Conservation (phyloP, 2,329 filamentous ascomycete species). For the Paraconiothyrium sp. region DNA sequence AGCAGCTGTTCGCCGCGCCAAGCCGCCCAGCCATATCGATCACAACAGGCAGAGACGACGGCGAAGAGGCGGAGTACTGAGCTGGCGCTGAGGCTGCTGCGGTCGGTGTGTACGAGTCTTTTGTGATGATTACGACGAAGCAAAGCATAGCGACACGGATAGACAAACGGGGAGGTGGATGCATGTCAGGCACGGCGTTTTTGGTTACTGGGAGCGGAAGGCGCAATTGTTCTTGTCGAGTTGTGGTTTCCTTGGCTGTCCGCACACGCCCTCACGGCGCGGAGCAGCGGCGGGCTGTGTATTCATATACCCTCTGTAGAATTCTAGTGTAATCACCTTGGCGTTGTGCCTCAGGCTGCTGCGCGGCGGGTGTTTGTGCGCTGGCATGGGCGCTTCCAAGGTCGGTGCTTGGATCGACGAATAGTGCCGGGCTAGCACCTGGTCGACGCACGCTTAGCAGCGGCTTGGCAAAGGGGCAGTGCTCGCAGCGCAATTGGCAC, state of each 20-base stretch:
- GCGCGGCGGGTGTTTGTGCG: neutral
- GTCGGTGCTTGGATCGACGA: neutral
- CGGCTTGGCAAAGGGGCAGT: slow-evolving; percentile 16
- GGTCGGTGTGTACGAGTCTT: neutral
- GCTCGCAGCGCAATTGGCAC: slow-evolving; percentile 9
- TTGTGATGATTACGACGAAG: slow-evolving; percentile 15
- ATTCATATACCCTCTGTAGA: slow-evolving; percentile 15
- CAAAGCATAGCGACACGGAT: slow-evolving; percentile 23
- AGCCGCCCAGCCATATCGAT: slow-evolving; percentile 40
- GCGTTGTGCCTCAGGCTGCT: slow-evolving; percentile 10
- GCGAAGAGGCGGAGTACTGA: slow-evolving; percentile 28
- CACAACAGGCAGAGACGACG: slow-evolving; percentile 29
- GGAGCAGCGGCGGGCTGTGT: slow-evolving; percentile 6
- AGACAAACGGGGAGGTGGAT: slow-evolving; percentile 17
- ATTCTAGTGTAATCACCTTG: slow-evolving; percentile 13
- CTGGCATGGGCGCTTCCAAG: neutral
- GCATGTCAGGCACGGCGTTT: slow-evolving; percentile 16
- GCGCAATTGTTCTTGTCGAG: neutral
- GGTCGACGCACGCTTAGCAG: neutral
- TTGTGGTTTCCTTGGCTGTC: neutral
- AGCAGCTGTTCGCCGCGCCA: slow-evolving; percentile 68
- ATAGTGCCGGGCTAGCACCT: no score
- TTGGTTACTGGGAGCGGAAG: slow-evolving; percentile 16
- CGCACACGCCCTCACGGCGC: neutral
- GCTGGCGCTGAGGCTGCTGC: neutral